Conservation (phyloP, 139 green algal genomes). For the Nannochloris sp. region DNA sequence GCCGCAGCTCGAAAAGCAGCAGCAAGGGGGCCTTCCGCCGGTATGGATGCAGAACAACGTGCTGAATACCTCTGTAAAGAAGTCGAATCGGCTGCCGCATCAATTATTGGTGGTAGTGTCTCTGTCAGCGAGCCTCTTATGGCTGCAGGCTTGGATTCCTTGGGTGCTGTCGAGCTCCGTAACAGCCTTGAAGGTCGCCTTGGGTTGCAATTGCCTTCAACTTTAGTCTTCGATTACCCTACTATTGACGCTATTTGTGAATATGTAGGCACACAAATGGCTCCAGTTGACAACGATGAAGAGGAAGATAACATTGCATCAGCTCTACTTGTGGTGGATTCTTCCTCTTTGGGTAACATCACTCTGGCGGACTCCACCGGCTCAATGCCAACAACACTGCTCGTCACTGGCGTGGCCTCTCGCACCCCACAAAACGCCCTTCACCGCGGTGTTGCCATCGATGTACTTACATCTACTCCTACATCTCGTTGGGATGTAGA, state of each 20-base stretch:
- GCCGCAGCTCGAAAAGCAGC: background rate
- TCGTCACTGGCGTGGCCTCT: background rate
- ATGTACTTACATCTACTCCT: background rate
- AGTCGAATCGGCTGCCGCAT: constrained; percentile 5
- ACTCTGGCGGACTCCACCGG: background rate
- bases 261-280: background rate
- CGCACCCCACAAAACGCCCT: background rate
- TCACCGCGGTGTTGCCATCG: background rate
- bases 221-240: constrained; percentile 76
- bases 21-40: background rate
- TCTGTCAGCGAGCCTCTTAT: constrained; percentile 54
- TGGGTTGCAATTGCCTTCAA: constrained; percentile 25
- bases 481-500: constrained; percentile 13
- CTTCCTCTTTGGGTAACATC: background rate
- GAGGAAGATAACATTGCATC: background rate
- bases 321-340: background rate
- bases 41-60: background rate
- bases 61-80: background rate
- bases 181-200: constrained; percentile 43
- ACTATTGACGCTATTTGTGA: constrained; percentile 28
- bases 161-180: constrained; percentile 70
- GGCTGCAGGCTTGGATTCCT: constrained; percentile 65
- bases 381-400: background rate
- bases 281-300: constrained; percentile 1
- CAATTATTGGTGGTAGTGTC: constrained; percentile 17